Evolutionary conservation across 768 basidiomycete genomes (phyloP), one percentile per base, ranked within the genome.

Genomic region (Suillus paluster): DNA sequence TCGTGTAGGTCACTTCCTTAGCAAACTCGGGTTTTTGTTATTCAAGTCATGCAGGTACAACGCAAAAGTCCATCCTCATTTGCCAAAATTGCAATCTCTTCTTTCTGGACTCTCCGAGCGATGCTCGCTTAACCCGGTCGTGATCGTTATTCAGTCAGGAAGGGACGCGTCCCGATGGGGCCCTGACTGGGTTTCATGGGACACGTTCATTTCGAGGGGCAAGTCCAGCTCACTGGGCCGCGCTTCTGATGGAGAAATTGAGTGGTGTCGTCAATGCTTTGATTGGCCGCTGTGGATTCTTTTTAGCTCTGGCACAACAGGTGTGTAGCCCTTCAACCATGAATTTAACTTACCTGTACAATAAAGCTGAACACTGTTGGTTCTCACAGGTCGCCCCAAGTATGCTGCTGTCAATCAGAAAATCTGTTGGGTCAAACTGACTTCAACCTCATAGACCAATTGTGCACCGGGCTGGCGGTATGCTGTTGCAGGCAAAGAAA

Each of bases 281-380:
- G 85, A 92, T 72, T 81, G 86, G 71, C 92, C 92, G n/a, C 80
- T 94, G 9, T 94, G 91, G 91, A 90, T 94, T 63, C 80, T 94
- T 34, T 94, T 94, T 77, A 91, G 89, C 64, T 91, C 89, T 57
- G 92, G 92, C 12, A 94, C 92, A 34, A 94, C 92, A 38, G 92
- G 92, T 76, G 63, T 65, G 75, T 23, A 44, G 36, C 11, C 21
- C 15, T 25, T 38, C 11, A 14, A 38, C 23, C 23, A 14, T 14
- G 23, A 17, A 42, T n/a, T 2, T 44, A 36, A 17, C 10, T 9
- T 42, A 19, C 23, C 9, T 5, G 21, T 15, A 23, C 10, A 34
- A 23, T 38, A 46, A 52, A 5, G 15, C 5, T 36, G 4, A 60
- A 33, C 19, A 12, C 25, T 1, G 9, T 56, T 54, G 38, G 17